Conservation (phyloP, 208 protist genomes). For the Acanthamoeba quina region DNA sequence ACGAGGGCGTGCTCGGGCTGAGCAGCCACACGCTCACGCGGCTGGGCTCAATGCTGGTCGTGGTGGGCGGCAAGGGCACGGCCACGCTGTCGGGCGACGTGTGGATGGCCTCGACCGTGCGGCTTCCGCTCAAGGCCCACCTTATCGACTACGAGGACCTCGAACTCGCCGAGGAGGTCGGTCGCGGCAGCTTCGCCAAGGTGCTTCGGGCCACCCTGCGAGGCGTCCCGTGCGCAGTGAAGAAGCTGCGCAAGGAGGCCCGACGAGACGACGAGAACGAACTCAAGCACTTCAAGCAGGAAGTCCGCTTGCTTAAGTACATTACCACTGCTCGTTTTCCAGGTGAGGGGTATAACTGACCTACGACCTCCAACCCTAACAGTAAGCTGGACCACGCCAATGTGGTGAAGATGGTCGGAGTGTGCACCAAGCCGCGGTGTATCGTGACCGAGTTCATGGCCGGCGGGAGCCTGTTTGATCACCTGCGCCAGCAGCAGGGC, state of each 20-base stretch:
- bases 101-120: conserved; percentile 11
- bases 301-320: not conserved
- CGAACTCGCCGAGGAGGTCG: conserved; percentile 9
- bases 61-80: conserved; percentile 11
- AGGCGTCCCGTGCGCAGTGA: not conserved
- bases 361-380: too few species aligned
- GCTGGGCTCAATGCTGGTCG: not conserved
- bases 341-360: too few species aligned
- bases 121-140: not conserved
- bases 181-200: conserved; percentile 23
- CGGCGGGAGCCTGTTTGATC: not conserved
- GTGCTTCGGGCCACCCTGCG: not conserved
- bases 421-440: conserved; percentile 50
- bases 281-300: conserved; percentile 8
- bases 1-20: not conserved
- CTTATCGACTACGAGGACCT: conserved; percentile 13
- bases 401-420: conserved; percentile 34
- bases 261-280: conserved; percentile 16
- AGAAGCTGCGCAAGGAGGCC: not conserved
- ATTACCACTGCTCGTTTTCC: too few species aligned
- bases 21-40: conserved; percentile 26
- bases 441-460: conserved; percentile 23
- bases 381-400: conserved; percentile 33
- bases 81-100: not conserved
- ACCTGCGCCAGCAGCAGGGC: not conserved